phyloP scores from a whole-genome alignment of 768 basidiomycete species.

The Boletus patriciae region DNA sequence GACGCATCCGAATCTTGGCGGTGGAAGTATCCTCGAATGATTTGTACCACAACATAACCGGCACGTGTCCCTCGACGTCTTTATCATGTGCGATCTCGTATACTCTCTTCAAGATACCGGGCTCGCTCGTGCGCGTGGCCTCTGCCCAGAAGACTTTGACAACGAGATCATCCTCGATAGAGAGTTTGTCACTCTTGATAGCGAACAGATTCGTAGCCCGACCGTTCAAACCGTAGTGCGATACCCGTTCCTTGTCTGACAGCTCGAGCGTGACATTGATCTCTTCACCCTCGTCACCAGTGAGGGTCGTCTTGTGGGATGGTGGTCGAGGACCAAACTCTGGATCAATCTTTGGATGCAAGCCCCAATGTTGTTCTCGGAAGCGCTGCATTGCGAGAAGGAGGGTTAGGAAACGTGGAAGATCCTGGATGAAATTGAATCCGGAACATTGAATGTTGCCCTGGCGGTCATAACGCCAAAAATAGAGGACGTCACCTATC shows the following conservation, averaged over 20 bases:
- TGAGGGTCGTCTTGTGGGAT: neutral
- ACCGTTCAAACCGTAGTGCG: conserved; percentile 6
- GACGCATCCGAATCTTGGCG: neutral
- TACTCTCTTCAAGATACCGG: conserved; percentile 2
- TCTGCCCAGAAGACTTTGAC: neutral
- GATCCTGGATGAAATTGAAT: conserved; percentile 13
- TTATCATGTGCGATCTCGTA: conserved; percentile 1
- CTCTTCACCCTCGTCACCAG: neutral
- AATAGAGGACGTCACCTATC: neutral
- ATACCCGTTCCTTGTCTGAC: neutral
- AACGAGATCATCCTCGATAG: neutral
- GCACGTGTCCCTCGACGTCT: neutral
- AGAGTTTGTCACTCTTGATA: neutral
- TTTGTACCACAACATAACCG: neutral
- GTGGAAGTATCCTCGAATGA: neutral
- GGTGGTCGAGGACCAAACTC: neutral
- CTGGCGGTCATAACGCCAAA: neutral
- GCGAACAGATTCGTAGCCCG: conserved; percentile 13
- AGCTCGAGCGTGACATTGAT: neutral
- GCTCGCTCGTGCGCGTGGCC: conserved; percentile 1
- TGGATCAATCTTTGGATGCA: neutral
- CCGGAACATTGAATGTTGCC: conserved; percentile 6
- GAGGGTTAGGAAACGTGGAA: conserved; percentile 7
- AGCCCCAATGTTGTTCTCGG: conserved; percentile 6
- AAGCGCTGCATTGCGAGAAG: conserved; percentile 14